Base-by-base conservation (phyloP, 805 yeast genomes). In the Lipomyces chichibuensis region DNA sequence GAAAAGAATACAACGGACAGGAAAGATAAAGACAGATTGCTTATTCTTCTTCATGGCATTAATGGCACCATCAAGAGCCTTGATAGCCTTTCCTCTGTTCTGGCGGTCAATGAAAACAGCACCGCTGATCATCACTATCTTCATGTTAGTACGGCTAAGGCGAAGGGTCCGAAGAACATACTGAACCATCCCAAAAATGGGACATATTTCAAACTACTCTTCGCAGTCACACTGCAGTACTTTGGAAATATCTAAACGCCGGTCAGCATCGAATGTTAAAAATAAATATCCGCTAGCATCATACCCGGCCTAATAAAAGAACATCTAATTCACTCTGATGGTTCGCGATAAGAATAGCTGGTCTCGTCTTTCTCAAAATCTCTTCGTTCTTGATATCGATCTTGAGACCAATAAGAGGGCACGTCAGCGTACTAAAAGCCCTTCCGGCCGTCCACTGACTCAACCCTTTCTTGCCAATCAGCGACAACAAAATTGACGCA, bases 151-250 rank as follows among this genome's bases (percentile, higher is more conserved):
- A 4, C 4, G 54, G 32, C 32, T 27, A 32, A 29, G 5, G 20
- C 27, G 35, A 53, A 25, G 0, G 14, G n/a, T 37, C 11, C 17
- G 53, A 55, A 23, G 17, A 35, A 54, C 69, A n/a, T 60, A 67
- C 67, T 74, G 80, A 93, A 95, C 98, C 98, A 94, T 14, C 99
- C 99, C 73, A 95, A 82, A 74, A 95, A 84, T 20, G 99, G 99
- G 62, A 92, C 81, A 76, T 85, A 91, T 74, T 90, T 87, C 74
- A 95, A 83, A 4, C 91, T 88, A 77, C 86, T 87, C 79, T 95
- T 95, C 46, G 98, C 95, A 0, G 98, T 95, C 57, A 95, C 97
- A 7, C 93, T 88, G 81, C 93, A 92, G 60, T 91, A 91, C 59
- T 87, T 86, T 61, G 97, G 97, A 82, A 95, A 95, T 54, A 91